These are phyloP conservation scores for Wickerhamiella allomyrinae DNA, from an alignment of 805 yeast genomes.

Conservation along the genomic window DNA sequence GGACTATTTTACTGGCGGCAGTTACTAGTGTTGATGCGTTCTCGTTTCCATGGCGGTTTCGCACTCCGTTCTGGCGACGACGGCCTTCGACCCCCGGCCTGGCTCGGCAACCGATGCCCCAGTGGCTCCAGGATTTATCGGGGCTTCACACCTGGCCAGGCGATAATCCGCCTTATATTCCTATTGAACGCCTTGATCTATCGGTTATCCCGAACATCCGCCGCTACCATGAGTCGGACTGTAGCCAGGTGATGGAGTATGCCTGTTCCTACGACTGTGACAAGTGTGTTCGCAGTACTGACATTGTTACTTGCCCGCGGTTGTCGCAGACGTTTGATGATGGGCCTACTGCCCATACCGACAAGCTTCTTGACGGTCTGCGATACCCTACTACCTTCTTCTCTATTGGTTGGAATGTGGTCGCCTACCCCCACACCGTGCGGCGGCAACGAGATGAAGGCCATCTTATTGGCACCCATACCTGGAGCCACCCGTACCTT, in stretches of 20 bases:
- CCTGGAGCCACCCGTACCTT: constrained; percentile 83
- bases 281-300: constrained; percentile 63
- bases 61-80: not conserved
- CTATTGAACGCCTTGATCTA: constrained; percentile 48
- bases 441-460: constrained; percentile 41
- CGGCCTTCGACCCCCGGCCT: not conserved
- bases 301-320: constrained; percentile 56
- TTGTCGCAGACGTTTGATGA: constrained; percentile 88
- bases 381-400: constrained; percentile 49
- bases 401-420: constrained; percentile 69
- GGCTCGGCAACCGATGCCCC: constrained; percentile 44
- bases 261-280: constrained; percentile 79
- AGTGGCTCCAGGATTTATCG: constrained; percentile 65
- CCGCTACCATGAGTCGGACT: constrained; percentile 31
- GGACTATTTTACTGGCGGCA: too few relatives aligned
- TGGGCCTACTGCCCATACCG: constrained; percentile 73
- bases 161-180: constrained; percentile 58
- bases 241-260: constrained; percentile 35
- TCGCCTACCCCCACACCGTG: constrained; percentile 63
- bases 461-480: constrained; percentile 75
- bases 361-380: constrained; percentile 41
- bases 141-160: constrained; percentile 77
- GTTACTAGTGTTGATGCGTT: too few relatives aligned
- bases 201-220: constrained; percentile 35
- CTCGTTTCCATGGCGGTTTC: too few relatives aligned